phyloP scores from a whole-genome alignment of 2,329 filamentous ascomycete genomes.

The Trichophyton schoenleinii region DNA sequence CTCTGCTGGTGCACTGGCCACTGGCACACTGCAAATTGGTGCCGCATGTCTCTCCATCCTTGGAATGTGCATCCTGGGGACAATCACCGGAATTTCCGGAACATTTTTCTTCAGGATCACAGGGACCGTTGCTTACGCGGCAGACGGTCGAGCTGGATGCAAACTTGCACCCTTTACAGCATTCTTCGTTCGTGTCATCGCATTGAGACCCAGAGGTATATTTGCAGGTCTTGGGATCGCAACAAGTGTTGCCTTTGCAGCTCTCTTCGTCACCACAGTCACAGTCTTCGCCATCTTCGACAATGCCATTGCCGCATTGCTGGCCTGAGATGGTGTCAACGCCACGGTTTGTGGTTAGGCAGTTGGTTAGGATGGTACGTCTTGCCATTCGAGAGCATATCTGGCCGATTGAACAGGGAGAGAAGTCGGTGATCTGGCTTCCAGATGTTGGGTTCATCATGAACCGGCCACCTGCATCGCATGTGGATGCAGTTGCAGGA shows the following conservation, averaged over 20 bases:
- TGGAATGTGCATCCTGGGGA: slow-evolving; percentile 55
- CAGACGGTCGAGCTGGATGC: slow-evolving; percentile 57
- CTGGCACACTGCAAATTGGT: slow-evolving; percentile 62
- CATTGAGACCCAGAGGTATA: slow-evolving; percentile 67
- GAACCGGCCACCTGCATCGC: slow-evolving; percentile 64
- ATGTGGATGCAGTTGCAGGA: slow-evolving; percentile 54
- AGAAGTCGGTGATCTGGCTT: slow-evolving; percentile 63
- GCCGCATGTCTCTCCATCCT: slow-evolving; percentile 63
- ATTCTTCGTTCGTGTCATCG: slow-evolving; percentile 43
- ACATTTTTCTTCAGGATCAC: slow-evolving; percentile 78
- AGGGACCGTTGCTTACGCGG: slow-evolving; percentile 62
- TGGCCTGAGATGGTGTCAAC: slow-evolving; percentile 69
- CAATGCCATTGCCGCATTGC: slow-evolving; percentile 93
- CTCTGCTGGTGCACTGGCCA: slow-evolving; percentile 85
- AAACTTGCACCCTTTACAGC: slow-evolving; percentile 34
- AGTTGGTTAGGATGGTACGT: slow-evolving; percentile 61
- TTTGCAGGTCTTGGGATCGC: slow-evolving; percentile 73
- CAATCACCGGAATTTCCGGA: slow-evolving; percentile 60
- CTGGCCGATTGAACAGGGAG: slow-evolving; percentile 79
- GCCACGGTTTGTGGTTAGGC: slow-evolving; percentile 73
- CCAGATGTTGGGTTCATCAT: slow-evolving; percentile 95
- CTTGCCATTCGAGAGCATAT: slow-evolving; percentile 76
- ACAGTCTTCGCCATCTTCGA: slow-evolving; percentile 86
- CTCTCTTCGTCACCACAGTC: slow-evolving; percentile 71
- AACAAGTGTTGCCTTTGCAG: slow-evolving; percentile 69